phyloP scores from a whole-genome alignment of 306 rosid genomes.

The Astragalus glycyphyllos region DNA sequence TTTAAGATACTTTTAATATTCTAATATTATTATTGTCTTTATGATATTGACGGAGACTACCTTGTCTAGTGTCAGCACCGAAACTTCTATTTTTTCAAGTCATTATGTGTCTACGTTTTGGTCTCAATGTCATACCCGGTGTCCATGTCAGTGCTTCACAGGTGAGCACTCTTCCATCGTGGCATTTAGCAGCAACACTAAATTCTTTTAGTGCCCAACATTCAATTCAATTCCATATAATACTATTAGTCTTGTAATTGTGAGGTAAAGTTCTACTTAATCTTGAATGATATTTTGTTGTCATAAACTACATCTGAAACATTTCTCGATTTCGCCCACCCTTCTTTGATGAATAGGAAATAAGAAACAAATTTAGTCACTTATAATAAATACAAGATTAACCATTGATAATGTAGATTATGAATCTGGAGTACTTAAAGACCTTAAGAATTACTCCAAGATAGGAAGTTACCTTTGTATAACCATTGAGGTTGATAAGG shows the following conservation, averaged over 20 bases:
- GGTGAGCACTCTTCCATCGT: not conserved
- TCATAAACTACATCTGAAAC: constrained; percentile 3
- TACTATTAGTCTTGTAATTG: not conserved
- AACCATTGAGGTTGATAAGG: constrained; percentile 93
- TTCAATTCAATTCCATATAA: not conserved
- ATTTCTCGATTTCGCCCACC: constrained; percentile 5
- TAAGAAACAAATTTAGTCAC: not conserved
- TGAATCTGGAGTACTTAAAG: not conserved
- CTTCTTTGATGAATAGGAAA: not conserved
- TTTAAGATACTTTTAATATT: no score
- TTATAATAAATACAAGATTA: not conserved
- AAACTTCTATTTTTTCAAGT: no score
- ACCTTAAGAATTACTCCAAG: not conserved
- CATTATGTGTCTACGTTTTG: no score
- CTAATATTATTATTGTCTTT: no score
- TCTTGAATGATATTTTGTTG: not conserved
- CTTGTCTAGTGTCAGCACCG: no score
- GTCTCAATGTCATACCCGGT: no score
- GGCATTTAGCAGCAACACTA: not conserved
- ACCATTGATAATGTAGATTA: not conserved
- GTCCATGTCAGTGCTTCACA: not conserved
- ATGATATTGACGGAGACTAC: no score
- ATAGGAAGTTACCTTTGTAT: constrained; percentile 75
- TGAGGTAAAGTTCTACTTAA: not conserved
- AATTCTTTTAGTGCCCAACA: not conserved